Base-by-base conservation (phyloP, 2,329 filamentous ascomycete genomes). In the Whalleya microplaca region DNA sequence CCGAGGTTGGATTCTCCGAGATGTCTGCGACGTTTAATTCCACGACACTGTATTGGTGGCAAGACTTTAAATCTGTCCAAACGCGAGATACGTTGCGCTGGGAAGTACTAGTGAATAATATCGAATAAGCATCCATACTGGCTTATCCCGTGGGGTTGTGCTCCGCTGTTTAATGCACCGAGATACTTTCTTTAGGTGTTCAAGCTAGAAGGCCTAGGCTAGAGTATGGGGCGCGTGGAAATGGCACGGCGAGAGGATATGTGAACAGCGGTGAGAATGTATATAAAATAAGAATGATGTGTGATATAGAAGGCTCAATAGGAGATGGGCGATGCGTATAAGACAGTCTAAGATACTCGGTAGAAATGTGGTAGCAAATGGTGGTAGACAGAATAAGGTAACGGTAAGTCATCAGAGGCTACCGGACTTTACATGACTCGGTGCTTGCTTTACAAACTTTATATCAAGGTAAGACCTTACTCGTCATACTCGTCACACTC, bases 71-170 rank as follows among this genome's bases (percentile, higher is more conserved):
- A 64, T 83, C 80, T 58, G 77, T 77, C 65, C 81, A 81, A 49
- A 83, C 78, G 50, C 73, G 77, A 44, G 80, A 82, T 21, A 75
- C 72, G 53, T 69, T 71, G 61, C 77, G 75, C 48, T 70, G 72
- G 18, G 76, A 69, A 27, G 75, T 69, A 66, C 77, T 81, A 62
- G 75, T 78, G 66, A 71, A 77, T 40, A 75, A 81, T 65, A 82
- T 75, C 23, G 78, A 77, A 72, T 81, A 79, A 78, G 79, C 78
- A 72, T 83, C 80, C 80, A 83, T 82, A 43, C 47, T 61, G 49
- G 14, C 18, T 20, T 23, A 23, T 21, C n/a, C 2, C 48, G 42
- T 21, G 10, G 9, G 3, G 29, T 21, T 27, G 29, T 44, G 14
- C 7, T 48, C 46, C 41, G 2, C 19, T 21, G 20, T 37, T 37